Conservation (phyloP, 2,329 filamentous ascomycete species). For the Alternaria hordeiaustralica region DNA sequence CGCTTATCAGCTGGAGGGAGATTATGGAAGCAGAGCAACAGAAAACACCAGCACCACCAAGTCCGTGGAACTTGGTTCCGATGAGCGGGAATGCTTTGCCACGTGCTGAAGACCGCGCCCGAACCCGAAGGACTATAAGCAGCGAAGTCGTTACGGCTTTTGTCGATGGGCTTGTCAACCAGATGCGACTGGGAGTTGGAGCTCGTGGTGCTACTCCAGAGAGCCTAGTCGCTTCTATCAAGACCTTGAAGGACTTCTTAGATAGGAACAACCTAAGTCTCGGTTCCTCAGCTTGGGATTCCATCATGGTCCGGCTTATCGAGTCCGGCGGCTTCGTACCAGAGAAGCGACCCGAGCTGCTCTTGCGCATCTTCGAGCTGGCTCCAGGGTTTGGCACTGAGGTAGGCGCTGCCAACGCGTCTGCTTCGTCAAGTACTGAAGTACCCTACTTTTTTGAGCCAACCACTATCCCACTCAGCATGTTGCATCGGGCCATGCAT, state of each 20-base stretch:
- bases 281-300: slow-evolving; percentile 53
- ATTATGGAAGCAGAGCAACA: slow-evolving; percentile 43
- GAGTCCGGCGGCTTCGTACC: slow-evolving; percentile 57
- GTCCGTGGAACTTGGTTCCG: slow-evolving; percentile 34
- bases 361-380: slow-evolving; percentile 51
- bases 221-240: slow-evolving; percentile 43
- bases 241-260: slow-evolving; percentile 48
- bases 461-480: slow-evolving; percentile 50
- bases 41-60: slow-evolving; percentile 17
- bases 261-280: slow-evolving; percentile 47
- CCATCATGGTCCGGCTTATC: slow-evolving; percentile 56
- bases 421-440: slow-evolving; percentile 23
- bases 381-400: slow-evolving; percentile 52
- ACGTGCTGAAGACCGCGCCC: slow-evolving; percentile 32
- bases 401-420: slow-evolving; percentile 45
- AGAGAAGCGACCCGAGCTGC: slow-evolving; percentile 53
- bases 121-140: slow-evolving; percentile 59
- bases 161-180: slow-evolving; percentile 59
- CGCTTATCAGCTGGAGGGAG: slow-evolving; percentile 52
- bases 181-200: slow-evolving; percentile 54
- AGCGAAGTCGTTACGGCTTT: slow-evolving; percentile 64
- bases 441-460: slow-evolving; percentile 54
- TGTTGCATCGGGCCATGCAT: slow-evolving; percentile 53
- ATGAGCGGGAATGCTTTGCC: slow-evolving; percentile 22
- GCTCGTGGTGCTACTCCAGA: slow-evolving; percentile 45